These are phyloP conservation scores for Spencermartinsiella europaea DNA, from an alignment of 805 yeast species.

Conservation along the genomic window DNA sequence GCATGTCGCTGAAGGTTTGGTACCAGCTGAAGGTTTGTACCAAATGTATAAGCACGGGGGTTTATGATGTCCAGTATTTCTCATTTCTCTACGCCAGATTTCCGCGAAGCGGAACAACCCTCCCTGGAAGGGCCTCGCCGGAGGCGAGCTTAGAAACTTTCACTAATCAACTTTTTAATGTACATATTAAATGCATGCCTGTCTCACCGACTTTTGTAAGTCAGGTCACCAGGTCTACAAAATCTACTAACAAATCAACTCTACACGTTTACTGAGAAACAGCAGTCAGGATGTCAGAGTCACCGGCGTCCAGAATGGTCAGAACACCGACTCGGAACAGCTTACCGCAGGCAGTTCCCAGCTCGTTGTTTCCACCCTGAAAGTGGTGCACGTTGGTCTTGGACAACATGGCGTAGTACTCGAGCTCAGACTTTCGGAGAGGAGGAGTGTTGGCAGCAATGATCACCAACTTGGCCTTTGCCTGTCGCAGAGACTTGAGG, in stretches of 20 bases:
- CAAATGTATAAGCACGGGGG: too few species aligned
- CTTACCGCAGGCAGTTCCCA: slow-evolving; percentile 99
- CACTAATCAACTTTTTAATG: too few species aligned
- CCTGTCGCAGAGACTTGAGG: slow-evolving; percentile 96
- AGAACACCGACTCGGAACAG: slow-evolving; percentile 99
- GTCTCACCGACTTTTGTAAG: neutral
- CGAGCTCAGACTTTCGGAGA: slow-evolving; percentile 99
- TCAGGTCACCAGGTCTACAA: neutral
- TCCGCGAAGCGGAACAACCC: neutral
- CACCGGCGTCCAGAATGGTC: slow-evolving; percentile 97
- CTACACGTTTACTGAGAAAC: slow-evolving; percentile 3
- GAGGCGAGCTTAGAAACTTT: neutral
- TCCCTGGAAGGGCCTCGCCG: neutral
- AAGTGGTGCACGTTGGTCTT: slow-evolving; percentile 97
- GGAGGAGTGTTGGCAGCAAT: slow-evolving; percentile 99
- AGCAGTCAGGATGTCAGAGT: slow-evolving; percentile 84
- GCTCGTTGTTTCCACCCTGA: slow-evolving; percentile 99
- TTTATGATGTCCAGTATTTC: too few species aligned
- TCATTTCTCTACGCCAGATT: too few species aligned
- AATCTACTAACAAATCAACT: too few species aligned
- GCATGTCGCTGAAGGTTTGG: too few species aligned
- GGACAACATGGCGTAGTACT: slow-evolving; percentile 99
- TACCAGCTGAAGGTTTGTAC: too few species aligned
- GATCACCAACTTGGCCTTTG: slow-evolving; percentile 97
- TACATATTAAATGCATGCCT: neutral